These are phyloP conservation scores for Brassica hybrid DNA, from an alignment of 441 rosid species.

Conservation along the genomic window DNA sequence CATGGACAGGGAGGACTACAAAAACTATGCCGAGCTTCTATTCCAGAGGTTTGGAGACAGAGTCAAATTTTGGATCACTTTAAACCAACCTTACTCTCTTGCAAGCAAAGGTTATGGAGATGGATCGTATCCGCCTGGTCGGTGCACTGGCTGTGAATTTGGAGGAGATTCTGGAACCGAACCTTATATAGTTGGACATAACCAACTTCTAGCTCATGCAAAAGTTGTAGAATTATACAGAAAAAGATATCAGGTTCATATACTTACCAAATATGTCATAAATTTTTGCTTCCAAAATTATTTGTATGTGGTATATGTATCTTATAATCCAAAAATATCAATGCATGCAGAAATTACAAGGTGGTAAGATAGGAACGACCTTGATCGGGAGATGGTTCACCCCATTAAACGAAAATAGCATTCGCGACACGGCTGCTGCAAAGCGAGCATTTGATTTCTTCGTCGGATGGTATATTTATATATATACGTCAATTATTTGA, in stretches of 20 bases:
- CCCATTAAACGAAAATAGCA: neutral
- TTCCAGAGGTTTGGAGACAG: too few species aligned
- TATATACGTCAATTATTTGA: neutral
- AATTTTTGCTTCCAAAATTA: neutral
- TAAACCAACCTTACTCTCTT: too few species aligned
- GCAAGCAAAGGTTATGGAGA: too few species aligned
- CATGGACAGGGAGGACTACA: neutral
- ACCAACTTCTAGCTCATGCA: neutral
- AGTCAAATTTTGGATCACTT: too few species aligned
- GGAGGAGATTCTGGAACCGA: neutral
- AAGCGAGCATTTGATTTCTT: neutral
- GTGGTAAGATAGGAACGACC: neutral
- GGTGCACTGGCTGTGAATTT: neutral
- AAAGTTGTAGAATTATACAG: neutral
- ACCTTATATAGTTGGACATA: neutral
- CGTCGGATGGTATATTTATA: neutral
- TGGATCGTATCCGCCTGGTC: too few species aligned
- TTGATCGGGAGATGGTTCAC: slow-evolving; percentile 12
- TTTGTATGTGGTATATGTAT: neutral
- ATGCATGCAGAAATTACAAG: neutral
- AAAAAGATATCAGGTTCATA: neutral
- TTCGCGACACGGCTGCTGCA: neutral
- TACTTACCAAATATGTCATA: neutral
- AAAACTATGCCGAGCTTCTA: neutral
- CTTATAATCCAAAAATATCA: slow-evolving; percentile 2